Conservation (phyloP, 1,284 basidiomycete genomes). For the Apiotrichum akiyoshidainum region DNA sequence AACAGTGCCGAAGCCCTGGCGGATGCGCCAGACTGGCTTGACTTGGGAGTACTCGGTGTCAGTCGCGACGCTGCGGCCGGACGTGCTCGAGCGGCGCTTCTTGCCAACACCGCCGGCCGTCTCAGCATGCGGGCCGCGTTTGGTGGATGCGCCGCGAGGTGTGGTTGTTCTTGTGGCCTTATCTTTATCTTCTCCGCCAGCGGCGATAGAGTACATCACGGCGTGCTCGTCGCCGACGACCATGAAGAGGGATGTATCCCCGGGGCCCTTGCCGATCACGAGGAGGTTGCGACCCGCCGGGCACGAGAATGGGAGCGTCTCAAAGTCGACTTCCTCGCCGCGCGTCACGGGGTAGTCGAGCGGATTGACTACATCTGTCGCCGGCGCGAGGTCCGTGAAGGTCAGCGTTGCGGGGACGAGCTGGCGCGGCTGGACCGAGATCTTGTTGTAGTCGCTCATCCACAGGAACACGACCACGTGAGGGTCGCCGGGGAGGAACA, state of each 20-base stretch:
- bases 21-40: slow-evolving; percentile 40
- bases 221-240: slow-evolving; percentile 48
- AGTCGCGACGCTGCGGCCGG: slow-evolving; percentile 17
- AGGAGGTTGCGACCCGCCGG: slow-evolving; percentile 42
- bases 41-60: slow-evolving; percentile 25
- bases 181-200: background rate
- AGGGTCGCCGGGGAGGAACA: slow-evolving; percentile 58
- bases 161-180: slow-evolving; percentile 6
- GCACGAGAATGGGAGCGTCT: slow-evolving; percentile 46
- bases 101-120: slow-evolving; percentile 30
- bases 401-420: slow-evolving; percentile 57
- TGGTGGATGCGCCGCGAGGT: slow-evolving; percentile 28
- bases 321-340: slow-evolving; percentile 30
- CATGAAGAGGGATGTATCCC: slow-evolving; percentile 14
- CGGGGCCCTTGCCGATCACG: slow-evolving; percentile 20
- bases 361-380: slow-evolving; percentile 58
- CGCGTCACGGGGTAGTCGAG: slow-evolving; percentile 39
- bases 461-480: slow-evolving; percentile 62
- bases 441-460: slow-evolving; percentile 43
- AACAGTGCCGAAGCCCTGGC: slow-evolving; percentile 49
- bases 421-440: slow-evolving; percentile 61
- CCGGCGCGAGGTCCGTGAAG: slow-evolving; percentile 31
- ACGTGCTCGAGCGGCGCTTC: slow-evolving; percentile 39
- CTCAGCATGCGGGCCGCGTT: slow-evolving; percentile 38
- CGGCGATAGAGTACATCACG: slow-evolving; percentile 28